Base-by-base conservation (phyloP, 163 green algal genomes). In the Scenedesmus sp. region DNA sequence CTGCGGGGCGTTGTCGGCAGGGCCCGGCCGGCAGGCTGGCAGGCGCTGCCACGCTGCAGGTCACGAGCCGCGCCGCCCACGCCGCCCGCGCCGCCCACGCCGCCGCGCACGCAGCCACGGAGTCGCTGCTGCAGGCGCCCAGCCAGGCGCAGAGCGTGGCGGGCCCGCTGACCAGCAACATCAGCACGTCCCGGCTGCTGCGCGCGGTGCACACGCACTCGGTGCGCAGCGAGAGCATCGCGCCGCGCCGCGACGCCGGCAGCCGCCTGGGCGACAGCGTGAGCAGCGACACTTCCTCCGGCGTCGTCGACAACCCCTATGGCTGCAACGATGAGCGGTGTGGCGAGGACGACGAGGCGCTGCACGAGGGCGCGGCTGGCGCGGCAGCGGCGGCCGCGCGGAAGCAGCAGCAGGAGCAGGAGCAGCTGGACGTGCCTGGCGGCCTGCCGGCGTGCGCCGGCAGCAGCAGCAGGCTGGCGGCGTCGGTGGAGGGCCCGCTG, bases 261-360 rank as follows among this genome's bases (percentile, higher is more conserved):
- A 76, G 67, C 33, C 24, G 34, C n/a, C 51, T 65, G 33, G 22
- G 11, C 17, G 67, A 65, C 22, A 64, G 67, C 67, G 53, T 53
- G 50, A 66, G 51, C 67, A 64, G 51, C 36, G 67, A 76, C 22
- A 65, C 51, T 2, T 50, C 44, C 7, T 74, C 66, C 11, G 67
- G 48, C 10, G 67, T 51, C 10, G 67, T 65, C 18, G 51, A 76
- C 34, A 65, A 26, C 31, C 67, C 67, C 2, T 54, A 70, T 9
- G 33, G 36, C 6, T 11, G n/a, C n/a, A n/a, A n/a, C n/a, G n/a
- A n/a, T n/a, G n/a, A n/a, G n/a, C n/a, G n/a, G n/a, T n/a, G n/a
- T n/a, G n/a, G n/a, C n/a, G 56, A 44, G 22, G 56, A n/a, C 0
- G 56, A 64, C 10, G 11, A 11, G 9, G 1, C 11, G 56, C 26